phyloP scores from a whole-genome alignment of 1,284 basidiomycete genomes.

The Ustilago bromivora region DNA sequence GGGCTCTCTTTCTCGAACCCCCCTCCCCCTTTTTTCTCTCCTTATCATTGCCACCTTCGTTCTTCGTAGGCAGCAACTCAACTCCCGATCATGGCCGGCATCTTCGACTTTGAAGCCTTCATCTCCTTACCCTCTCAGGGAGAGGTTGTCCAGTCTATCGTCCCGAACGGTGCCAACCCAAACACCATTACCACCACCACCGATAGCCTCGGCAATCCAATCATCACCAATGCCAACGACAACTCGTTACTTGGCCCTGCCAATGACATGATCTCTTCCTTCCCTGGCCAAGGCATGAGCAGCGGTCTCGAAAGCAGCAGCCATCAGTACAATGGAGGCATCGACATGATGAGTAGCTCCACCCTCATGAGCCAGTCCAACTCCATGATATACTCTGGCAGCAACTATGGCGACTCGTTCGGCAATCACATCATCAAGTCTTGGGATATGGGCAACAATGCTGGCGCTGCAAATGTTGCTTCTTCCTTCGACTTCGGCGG shows the following conservation, averaged over 20 bases:
- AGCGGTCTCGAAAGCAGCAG: conserved; percentile 13
- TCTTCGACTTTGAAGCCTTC: conserved; percentile 59
- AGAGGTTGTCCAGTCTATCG: conserved; percentile 19
- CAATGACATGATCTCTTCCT: conserved; percentile 37
- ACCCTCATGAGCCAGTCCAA: conserved; percentile 42
- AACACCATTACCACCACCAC: background rate
- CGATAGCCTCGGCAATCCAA: conserved; percentile 19
- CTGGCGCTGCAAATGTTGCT: conserved; percentile 12
- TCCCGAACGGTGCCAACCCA: conserved; percentile 9
- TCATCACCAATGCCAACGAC: conserved; percentile 14
- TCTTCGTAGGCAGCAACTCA: conserved; percentile 13
- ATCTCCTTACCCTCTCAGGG: conserved; percentile 52
- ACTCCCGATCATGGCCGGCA: conserved; percentile 40
- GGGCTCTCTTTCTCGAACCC: conserved; percentile 2
- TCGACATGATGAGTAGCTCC: conserved; percentile 43
- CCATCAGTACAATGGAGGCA: conserved; percentile 11
- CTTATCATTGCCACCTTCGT: conserved; percentile 13
- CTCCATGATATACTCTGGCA: conserved; percentile 33
- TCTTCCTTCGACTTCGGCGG: conserved; percentile 22
- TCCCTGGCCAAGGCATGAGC: conserved; percentile 40
- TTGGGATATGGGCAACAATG: conserved; percentile 29
- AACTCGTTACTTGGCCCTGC: conserved; percentile 15
- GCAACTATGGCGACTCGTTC: conserved; percentile 37
- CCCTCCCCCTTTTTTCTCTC: background rate
- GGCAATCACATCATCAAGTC: conserved; percentile 30